Conservation (phyloP, 2,329 filamentous ascomycete species). For the Catunica adiposa region DNA sequence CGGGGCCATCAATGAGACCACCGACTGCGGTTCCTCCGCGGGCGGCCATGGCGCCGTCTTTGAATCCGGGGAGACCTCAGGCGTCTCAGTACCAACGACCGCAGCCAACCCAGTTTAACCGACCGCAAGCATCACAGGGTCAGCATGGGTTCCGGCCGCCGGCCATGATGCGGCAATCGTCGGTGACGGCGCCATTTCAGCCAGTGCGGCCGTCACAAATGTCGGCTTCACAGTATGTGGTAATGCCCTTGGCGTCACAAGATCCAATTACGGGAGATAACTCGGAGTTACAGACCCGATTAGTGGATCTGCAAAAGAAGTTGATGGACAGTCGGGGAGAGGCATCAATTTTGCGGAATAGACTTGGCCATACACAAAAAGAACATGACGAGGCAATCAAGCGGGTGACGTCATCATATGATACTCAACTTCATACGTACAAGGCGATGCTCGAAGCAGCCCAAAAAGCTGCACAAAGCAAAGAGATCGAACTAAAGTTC, state of each 20-base stretch:
- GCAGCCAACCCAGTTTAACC: slow-evolving; percentile 4
- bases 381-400: slow-evolving; percentile 46
- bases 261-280: slow-evolving; percentile 26
- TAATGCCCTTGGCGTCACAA: too few species aligned
- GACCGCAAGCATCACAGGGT: neutral
- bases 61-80: slow-evolving; percentile 17
- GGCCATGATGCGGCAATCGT: neutral
- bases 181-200: slow-evolving; percentile 3
- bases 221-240: neutral
- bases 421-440: slow-evolving; percentile 42
- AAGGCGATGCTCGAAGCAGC: slow-evolving; percentile 25
- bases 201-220: slow-evolving; percentile 4
- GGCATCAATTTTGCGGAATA: slow-evolving; percentile 56
- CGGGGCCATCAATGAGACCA: slow-evolving; percentile 20
- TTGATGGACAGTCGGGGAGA: slow-evolving; percentile 52
- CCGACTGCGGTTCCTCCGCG: neutral
- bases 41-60: neutral
- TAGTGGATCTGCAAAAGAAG: slow-evolving; percentile 37
- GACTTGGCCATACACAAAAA: slow-evolving; percentile 43
- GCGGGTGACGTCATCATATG: slow-evolving; percentile 36
- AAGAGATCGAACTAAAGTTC: slow-evolving; percentile 48
- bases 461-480: slow-evolving; percentile 36
- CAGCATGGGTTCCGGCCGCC: neutral
- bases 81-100: slow-evolving; percentile 27
- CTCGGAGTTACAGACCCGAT: slow-evolving; percentile 33